Conservation (phyloP, 2,329 filamentous ascomycete species). For the Rhynchosporium secalis region DNA sequence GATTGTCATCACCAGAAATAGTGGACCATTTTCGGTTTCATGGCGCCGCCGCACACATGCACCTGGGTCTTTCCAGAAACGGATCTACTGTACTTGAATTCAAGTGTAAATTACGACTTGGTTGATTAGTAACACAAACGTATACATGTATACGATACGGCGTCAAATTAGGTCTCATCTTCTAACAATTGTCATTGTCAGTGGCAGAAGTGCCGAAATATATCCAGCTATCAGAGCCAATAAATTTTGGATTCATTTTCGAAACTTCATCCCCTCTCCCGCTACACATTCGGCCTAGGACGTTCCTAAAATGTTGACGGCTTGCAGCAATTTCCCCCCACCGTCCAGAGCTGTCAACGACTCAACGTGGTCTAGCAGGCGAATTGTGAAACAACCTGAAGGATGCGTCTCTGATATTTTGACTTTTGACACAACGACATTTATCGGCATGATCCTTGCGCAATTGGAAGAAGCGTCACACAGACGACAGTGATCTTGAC, state of each 20-base stretch:
- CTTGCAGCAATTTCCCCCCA: conserved; percentile 5
- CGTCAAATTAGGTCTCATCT: neutral
- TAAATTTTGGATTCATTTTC: neutral
- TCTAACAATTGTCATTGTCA: neutral
- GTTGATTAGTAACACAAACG: neutral
- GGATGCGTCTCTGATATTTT: conserved; percentile 14
- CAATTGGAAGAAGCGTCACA: conserved; percentile 4
- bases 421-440: conserved; percentile 11
- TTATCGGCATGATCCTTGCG: conserved; percentile 15
- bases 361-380: neutral
- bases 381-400: conserved; percentile 4
- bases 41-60: neutral
- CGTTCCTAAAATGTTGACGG: neutral
- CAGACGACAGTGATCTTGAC: neutral
- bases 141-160: neutral
- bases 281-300: neutral
- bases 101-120: neutral
- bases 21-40: neutral
- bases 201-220: neutral
- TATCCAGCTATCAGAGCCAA: neutral
- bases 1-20: neutral
- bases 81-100: neutral
- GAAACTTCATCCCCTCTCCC: neutral
- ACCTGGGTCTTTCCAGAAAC: conserved; percentile 5
- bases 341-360: conserved; percentile 11